Percentiles rank a stretch among this genome's conserved stretches.
Evolutionary conservation across 176 grass and related monocot genomes (phyloP).

Genomic region (Musa acuminata): DNA sequence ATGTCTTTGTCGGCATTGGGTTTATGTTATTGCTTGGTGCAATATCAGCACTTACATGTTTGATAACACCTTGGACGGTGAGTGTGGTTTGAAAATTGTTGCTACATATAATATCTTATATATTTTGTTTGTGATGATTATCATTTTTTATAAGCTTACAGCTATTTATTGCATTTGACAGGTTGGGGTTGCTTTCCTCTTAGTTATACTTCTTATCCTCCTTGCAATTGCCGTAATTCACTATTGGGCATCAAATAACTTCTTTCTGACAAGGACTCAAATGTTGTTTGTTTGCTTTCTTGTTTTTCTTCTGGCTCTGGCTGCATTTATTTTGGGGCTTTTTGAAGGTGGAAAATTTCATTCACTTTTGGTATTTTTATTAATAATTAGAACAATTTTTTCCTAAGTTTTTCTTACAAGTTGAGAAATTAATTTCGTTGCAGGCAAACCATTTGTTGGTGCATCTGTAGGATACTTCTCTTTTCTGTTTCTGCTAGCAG

Average conservation of each 20-base stretch:
- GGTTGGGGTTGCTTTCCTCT: conserved; percentile 91
- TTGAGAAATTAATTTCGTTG: conserved; percentile 16
- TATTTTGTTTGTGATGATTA: not conserved
- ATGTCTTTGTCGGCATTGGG: conserved; percentile 88
- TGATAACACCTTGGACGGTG: conserved; percentile 92
- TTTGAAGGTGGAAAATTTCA: conserved; percentile 52
- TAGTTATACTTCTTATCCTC: conserved; percentile 72
- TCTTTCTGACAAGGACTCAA: conserved; percentile 94
- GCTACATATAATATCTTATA: not conserved
- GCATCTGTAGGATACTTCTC: conserved; percentile 96
- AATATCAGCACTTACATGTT: conserved; percentile 59
- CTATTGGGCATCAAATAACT: conserved; percentile 98
- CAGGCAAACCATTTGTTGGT: conserved; percentile 90
- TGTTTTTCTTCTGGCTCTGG: conserved; percentile 83
- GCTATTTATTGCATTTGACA: conserved; percentile 20
- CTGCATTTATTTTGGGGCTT: conserved; percentile 86
- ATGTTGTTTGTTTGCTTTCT: conserved; percentile 87
- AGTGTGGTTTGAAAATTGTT: conserved; percentile 17
- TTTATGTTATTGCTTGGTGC: conserved; percentile 75
- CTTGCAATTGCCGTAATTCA: conserved; percentile 92
- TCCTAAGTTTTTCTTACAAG: conserved; percentile 9
- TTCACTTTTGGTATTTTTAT: conserved; percentile 6
- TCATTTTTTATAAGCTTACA: not conserved
- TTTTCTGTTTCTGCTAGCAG: conserved; percentile 98
- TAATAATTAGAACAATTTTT: not conserved